Evolutionary conservation across 2,329 filamentous ascomycete genomes (phyloP), one percentile per base, ranked within the genome.

Genomic region (Microthyrium microscopicum): DNA sequence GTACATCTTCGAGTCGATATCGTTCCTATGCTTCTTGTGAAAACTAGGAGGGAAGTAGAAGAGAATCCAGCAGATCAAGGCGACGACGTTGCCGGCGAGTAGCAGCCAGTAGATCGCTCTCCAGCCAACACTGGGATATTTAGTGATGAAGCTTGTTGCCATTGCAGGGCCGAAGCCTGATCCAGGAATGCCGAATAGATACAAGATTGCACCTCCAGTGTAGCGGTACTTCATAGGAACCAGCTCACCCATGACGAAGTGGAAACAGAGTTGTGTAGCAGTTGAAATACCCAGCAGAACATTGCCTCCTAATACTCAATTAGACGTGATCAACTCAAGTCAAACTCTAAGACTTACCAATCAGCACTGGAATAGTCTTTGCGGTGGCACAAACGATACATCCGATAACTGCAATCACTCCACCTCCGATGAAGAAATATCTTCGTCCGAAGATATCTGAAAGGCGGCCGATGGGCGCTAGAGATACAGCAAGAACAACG

Each of bases 401-500:
- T 5, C 26, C 32, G n/a, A 36, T 19, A 16, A 38, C 18, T 7
- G 11, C 36, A n/a, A 36, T 13, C 12, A 31, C 11, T 20, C 19
- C 24, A 8, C 36, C 36, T 4, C 16, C 31, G 26, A 37, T 29
- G 5, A 37, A 9, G 21, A 37, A 12, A 20, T 29, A 37, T 5
- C 35, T 13, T 6, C 31, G 6, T 5, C 33, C 33, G 25, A 34
- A 34, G 12, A 34, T 11, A 33, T 34, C 33, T 7, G 26, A 33
- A 6, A 34, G 19, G 5, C 26, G 11, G n/a, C 33, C 33, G 15
- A 57, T 46, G 29, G 56, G 49, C 8, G 52, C 53, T 27, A 54
- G 52, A 12, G 49, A 50, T 11, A 37, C 21, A 5, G 35, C 9
- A 7, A 37, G 19, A 8, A 25, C 29, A 8, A 35, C 12, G 13